Base-by-base conservation (phyloP, 2,329 filamentous ascomycete species). In the Coniochaeta pulveracea region DNA sequence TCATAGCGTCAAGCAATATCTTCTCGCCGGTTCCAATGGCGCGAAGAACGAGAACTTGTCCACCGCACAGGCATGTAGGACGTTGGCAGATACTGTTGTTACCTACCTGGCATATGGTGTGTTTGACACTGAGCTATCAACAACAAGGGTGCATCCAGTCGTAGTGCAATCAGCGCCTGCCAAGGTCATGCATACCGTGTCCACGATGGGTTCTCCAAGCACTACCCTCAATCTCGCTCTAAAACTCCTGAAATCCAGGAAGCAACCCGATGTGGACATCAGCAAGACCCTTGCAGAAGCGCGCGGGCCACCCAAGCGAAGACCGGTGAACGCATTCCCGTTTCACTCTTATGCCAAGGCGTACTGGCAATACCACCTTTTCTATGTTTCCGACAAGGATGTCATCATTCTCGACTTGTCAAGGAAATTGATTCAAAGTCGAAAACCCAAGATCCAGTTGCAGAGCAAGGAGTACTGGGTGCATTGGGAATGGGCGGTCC, bases 1-100 rank as follows among this genome's bases (percentile, higher is more conserved):
- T 18, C 49, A 54, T 6, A 60, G 54, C 6, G 47, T 55, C 9
- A 53, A 45, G 32, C 48, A 56, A 26, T 59, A 51, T 25, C 39
- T 58, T 2, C 34, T 49, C n/a, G 33, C 39, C 21, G 34, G 35
- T 3, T 41, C 40, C 18, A 4, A 32, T 18, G 17, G 14, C 19
- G 19, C 25, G 6, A 19, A 24, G 10, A n/a, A 19, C 10, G 19
- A 33, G 28, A 10, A 29, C 17, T 42, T 47, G 25, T 37, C 30
- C 3, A 17, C 27, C 7, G 27, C 24, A 10, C 38, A 37, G 21
- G 44, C 47, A 34, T 26, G 43, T 3, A 40, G 16, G 15, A 37
- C 17, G 7, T 46, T 53, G 44, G 43, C 37, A 28, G 38, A 40
- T 18, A 45, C 47, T 33, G 37, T 49, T 10, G 24, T 48, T 30